phyloP scores from a whole-genome alignment of 495 filamentous ascomycete species.

The Talaromyces thailandensis region DNA sequence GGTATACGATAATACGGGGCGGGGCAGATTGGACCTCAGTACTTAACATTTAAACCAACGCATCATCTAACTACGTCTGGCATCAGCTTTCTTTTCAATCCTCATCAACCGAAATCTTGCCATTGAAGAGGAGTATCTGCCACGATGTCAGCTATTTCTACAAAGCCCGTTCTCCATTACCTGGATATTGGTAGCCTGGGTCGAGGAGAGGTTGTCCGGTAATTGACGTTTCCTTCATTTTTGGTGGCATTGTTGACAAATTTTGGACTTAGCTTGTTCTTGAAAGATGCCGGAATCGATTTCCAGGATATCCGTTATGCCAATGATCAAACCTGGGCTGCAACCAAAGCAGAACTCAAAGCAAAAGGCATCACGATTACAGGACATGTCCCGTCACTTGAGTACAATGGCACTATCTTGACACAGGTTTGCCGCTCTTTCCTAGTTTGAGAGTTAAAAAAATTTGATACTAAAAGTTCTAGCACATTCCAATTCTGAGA shows the following conservation, averaged over 20 bases:
- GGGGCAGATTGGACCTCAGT: neutral
- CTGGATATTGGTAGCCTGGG: constrained; percentile 33
- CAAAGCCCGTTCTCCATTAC: constrained; percentile 20
- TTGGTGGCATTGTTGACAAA: neutral
- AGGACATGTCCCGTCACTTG: constrained; percentile 26
- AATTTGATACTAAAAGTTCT: neutral
- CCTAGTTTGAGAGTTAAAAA: neutral
- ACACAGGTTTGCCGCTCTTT: constrained; percentile 21
- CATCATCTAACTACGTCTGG: neutral
- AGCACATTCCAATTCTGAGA: constrained; percentile 32
- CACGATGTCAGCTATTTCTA: neutral
- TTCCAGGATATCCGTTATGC: constrained; percentile 31
- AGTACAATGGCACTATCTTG: constrained; percentile 29
- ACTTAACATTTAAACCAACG: neutral
- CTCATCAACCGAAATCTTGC: neutral
- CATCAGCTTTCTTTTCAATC: neutral
- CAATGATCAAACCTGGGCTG: constrained; percentile 28
- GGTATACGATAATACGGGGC: neutral
- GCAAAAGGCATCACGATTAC: constrained; percentile 24
- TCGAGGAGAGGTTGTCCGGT: constrained; percentile 34
- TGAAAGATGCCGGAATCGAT: constrained; percentile 33
- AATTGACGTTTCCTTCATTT: neutral
- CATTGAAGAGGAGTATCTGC: neutral
- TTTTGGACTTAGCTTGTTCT: constrained; percentile 19
- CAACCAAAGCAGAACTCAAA: constrained; percentile 21